Base-by-base conservation (phyloP, 257 asterid species). In the Craterostigma plantagineum region DNA sequence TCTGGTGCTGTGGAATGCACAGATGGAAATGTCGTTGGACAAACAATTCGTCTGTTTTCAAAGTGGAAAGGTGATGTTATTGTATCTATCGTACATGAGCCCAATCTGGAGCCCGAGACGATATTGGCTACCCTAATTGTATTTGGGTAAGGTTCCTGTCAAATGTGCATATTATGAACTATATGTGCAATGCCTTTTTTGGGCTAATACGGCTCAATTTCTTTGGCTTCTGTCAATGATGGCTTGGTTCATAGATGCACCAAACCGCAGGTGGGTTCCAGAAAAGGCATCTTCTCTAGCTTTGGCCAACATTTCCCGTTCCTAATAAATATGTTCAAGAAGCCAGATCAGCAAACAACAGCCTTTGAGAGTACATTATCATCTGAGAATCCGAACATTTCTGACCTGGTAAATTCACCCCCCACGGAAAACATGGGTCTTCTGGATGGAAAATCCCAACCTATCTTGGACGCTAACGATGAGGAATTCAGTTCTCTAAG, bases 271-370 rank as follows among this genome's bases (percentile, higher is more conserved):
- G 64, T 79, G 51, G 71, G 59, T 55, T 71, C 61, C 41, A 65
- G 67, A 63, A 76, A 57, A 39, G 75, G 79, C 71, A 62, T 87
- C 55, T 69, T 82, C 45, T 72, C 79, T 53, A 72, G 75, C 68
- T 66, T 87, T 50, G 91, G 77, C 40, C 79, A 61, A 41, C 86
- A 55, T 66, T 68, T 87, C 58, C 95, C 98, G 39, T 87, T 79
- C 67, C 46, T 87, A 53, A 74, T 74, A 55, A 71, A 72, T 55
- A 61, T 82, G 63, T 71, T 82, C 51, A 79, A 72, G 71, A 79
- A 74, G 72, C 69, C 71, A 53, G 42, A 62, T 48, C 70, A 53
- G 53, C 70, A 69, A 52, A 64, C 59, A 42, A 35, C 48, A 49
- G 63, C 49, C 60, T 41, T 67, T 47, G 62, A 57, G 57, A 56